Base-by-base conservation (phyloP, 2,329 filamentous ascomycete species). In the Pyricularia grisea region DNA sequence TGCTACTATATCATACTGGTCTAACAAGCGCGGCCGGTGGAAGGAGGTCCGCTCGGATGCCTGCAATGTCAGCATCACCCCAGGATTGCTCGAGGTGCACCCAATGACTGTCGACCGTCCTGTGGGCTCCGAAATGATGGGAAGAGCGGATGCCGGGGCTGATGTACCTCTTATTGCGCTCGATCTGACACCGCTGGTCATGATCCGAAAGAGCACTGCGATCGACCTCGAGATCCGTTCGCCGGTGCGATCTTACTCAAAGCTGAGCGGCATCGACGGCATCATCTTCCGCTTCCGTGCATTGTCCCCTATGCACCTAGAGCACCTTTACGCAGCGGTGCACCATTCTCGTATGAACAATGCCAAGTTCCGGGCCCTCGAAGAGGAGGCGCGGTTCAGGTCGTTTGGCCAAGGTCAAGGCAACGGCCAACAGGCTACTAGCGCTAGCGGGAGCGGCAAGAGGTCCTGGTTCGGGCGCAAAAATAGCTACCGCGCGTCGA, bases 151-250 rank as follows among this genome's bases (percentile, higher is more conserved):
- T 12, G 76, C 78, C 42, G 73, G 79, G 68, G 70, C 76, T 14
- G 71, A 75, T 17, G 79, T 81, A 50, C 86, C 87, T 4, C 77
- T 89, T 25, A 81, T 90, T 63, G 91, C 90, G 6, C 86, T 97
- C 42, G 93, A 97, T 75, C 87, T 99, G 61, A 98, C 94, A 0
- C 95, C 95, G 0, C 83, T 97, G 55, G 94, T 98, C 9, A 91
- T 94, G 73, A 89, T 98, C 71, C 88, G 94, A 71, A 91, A 94
- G 75, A 95, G 94, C 74, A 99, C 93, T 27, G 92, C 92, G 3
- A 87, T 99, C 36, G 95, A 99, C 77, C 92, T 99, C 68, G 95
- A 96, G 72, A 92, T 99, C 72, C 91, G 93, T 67, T 97, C 94
- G 7, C 92, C 92, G 1, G 91, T 94, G 30, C 91, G 91, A 63